A percentile compares a stretch with the other conserved stretches of the same genome.
phyloP scores from a whole-genome alignment of 495 filamentous ascomycete genomes.

The Aspergillus coremiiformis region DNA sequence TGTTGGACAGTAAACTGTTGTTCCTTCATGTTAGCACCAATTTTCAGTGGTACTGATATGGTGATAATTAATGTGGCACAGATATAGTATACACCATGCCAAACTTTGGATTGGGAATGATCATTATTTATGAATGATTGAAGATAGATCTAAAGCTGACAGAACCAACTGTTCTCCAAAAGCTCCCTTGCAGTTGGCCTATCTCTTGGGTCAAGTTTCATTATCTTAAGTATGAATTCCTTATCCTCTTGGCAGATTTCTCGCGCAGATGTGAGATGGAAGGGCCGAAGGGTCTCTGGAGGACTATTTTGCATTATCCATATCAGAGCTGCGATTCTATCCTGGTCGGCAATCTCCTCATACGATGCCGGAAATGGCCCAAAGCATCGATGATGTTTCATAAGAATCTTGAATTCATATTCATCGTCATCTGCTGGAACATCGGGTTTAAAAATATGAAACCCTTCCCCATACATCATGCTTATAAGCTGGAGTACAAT shows the following conservation, averaged over 20 bases:
- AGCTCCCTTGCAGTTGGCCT: conserved; percentile 18
- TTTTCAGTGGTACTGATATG: too few species aligned
- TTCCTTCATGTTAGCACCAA: too few species aligned
- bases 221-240: conserved; percentile 18
- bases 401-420: conserved; percentile 36
- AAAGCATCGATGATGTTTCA: conserved; percentile 34
- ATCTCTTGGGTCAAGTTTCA: conserved; percentile 25
- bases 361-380: conserved; percentile 37
- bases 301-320: conserved; percentile 12
- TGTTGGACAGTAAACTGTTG: too few species aligned
- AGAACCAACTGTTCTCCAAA: conserved; percentile 17
- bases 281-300: too few species aligned
- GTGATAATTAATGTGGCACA: too few species aligned
- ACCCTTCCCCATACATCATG: conserved; percentile 33
- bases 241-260: conserved; percentile 13
- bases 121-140: too few species aligned
- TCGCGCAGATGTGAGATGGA: too few species aligned
- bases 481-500: conserved; percentile 28
- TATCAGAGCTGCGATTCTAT: conserved; percentile 12
- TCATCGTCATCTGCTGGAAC: conserved; percentile 28
- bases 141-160: too few species aligned
- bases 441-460: conserved; percentile 36
- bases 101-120: too few species aligned
- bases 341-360: conserved; percentile 17
- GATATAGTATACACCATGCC: too few species aligned